Percentiles rank a stretch among this genome's conserved stretches.
phyloP scores from a whole-genome alignment of 345 rosid genomes.

The Physaria fendleri region DNA sequence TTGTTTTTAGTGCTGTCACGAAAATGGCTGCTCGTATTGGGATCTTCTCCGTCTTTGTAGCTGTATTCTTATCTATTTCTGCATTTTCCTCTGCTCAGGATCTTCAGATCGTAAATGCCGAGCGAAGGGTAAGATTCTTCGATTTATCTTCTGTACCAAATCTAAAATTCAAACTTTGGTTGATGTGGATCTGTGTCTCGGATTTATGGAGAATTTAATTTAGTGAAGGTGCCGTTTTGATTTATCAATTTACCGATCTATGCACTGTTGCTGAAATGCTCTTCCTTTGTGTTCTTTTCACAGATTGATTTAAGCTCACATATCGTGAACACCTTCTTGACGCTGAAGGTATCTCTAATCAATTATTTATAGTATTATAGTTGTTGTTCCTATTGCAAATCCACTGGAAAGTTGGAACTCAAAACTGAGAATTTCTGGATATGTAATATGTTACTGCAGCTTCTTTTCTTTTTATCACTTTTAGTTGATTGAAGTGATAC shows the following conservation, averaged over 20 bases:
- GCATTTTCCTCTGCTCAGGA: conserved; percentile 39
- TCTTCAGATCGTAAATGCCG: conserved; percentile 75
- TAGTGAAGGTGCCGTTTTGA: neutral
- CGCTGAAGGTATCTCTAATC: conserved; percentile 61
- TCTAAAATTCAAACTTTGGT: neutral
- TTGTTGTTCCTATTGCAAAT: neutral
- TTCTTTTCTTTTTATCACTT: neutral
- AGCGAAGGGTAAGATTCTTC: conserved; percentile 63
- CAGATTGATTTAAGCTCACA: conserved; percentile 96
- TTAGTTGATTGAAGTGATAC: neutral
- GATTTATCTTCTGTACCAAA: conserved; percentile 1
- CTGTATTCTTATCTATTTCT: conserved; percentile 31
- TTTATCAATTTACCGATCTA: conserved; percentile 6
- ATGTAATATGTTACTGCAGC: neutral
- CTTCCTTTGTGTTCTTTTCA: conserved; percentile 13
- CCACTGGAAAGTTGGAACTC: neutral
- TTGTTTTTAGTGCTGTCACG: conserved; percentile 17
- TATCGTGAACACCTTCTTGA: conserved; percentile 74
- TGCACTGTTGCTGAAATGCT: neutral
- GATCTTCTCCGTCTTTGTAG: conserved; percentile 32
- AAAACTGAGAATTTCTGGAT: neutral
- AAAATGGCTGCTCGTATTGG: conserved; percentile 42
- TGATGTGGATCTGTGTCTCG: neutral
- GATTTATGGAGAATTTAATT: neutral
- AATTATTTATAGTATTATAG: neutral